Base-by-base conservation (phyloP, 805 yeast species). In the Peterozyma xylosa region DNA sequence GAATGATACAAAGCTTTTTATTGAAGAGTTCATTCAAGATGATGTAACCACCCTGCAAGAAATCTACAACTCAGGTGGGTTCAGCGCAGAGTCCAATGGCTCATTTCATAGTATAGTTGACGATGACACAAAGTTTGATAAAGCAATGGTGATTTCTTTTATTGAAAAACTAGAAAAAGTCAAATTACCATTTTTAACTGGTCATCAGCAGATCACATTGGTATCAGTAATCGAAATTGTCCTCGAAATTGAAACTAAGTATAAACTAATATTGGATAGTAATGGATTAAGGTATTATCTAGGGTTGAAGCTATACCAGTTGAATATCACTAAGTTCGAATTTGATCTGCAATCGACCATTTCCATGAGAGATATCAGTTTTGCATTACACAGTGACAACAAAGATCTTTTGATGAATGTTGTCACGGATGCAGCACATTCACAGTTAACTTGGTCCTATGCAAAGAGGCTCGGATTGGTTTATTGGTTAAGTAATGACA, bases 131-230 rank as follows among this genome's bases (percentile, higher is more conserved):
- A 30, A 32, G 15, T 18, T 27, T 15, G 35, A 17, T 10, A 13
- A 33, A 13, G 33, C 13, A 5, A 33, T 17, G 16, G 21, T 14
- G 4, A 13, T 41, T 14, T 58, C 74, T 2, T 63, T 90, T 17
- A 63, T 70, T 13, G 84, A 82, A 17, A 77, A 76, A 48, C 65
- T 90, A 42, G 77, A 78, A 36, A 78, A 74, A 47, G 67, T 75
- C 5, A 71, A 91, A 1, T 64, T 90, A 27, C 96, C 96, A 0
- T 81, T 82, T 48, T 59, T 90, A 29, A 88, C 96, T 0, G 78
- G 96, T 47, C 97, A 90, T 63, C 96, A 90, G 59, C 98, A 90
- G 56, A 79, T 82, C 29, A 88, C 96, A 0, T 69, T 90, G 27
- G 70, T 82, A 1, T 77, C 86, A 13, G 78, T 87, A 2, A 68